Evolutionary conservation across 2,329 filamentous ascomycete species (phyloP), one percentile per base, ranked within the genome.

Genomic region (Dactylella cylindrospora): DNA sequence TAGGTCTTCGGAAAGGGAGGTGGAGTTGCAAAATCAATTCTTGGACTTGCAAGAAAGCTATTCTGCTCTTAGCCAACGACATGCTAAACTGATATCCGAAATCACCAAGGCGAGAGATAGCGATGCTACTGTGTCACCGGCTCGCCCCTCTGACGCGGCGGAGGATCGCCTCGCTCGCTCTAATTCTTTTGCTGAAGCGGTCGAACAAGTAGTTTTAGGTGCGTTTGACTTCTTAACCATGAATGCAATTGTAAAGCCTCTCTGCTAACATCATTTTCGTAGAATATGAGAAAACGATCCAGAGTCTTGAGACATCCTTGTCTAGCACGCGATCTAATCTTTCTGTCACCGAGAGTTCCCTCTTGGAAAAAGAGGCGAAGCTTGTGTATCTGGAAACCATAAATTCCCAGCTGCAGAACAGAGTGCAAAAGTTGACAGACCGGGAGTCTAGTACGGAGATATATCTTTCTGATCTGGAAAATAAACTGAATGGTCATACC

Each of bases 251-350:
- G 9, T 46, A 9, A 25, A 39, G n/a, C 12, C 22, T 23, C 13
- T 22, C 22, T 29, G 8, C 55, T 53, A 43, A 61, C 13, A n/a
- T 19, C 3, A 13, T 2, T 19, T 32, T 22, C 20, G 25, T 25
- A 66, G 93, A 98, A 74, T 98, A 98, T 71, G 94, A 98, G 73
- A 97, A 95, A 78, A 98, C 94, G 0, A 98, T 98, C 43, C 90
- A 97, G 72, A 86, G 83, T 47, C 80, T 98, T 12, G 93, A 98
- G 73, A 84, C 90, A 44, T 96, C 90, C 1, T 80, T 98, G 10
- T 90, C 90, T 0, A 93, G 84, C 70, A 97, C 93, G 1, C 82
- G 93, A 54, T 80, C 86, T 26, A 89, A 88, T 0, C 78, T 98
- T 22, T 86, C 93, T 8, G 85, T 77, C 66, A 90, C 87, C 0